Percentiles rank a stretch among this genome's conserved stretches.
phyloP scores from a whole-genome alignment of 2,329 filamentous ascomycete species.

The Diaporthe amygdali region DNA sequence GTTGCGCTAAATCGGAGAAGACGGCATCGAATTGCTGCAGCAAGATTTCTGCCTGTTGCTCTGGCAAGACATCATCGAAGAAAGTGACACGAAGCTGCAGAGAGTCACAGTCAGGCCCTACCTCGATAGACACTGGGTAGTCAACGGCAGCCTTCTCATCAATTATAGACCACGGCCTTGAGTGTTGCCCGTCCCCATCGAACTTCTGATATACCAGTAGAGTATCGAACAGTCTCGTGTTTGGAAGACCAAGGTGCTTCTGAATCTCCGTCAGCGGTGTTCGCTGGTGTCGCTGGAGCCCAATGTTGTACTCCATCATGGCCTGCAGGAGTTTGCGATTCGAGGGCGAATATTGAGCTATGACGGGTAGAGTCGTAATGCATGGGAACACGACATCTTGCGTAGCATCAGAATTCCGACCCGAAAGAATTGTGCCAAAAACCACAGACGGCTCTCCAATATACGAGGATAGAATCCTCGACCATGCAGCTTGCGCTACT shows the following conservation, averaged over 20 bases:
- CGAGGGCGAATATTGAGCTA: constrained; percentile 58
- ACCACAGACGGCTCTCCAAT: constrained; percentile 75
- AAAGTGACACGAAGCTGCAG: constrained; percentile 72
- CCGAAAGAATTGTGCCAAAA: constrained; percentile 83
- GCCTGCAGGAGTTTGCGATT: constrained; percentile 62
- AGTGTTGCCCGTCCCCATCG: constrained; percentile 29
- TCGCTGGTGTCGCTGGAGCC: constrained; percentile 73
- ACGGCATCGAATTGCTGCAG: constrained; percentile 74
- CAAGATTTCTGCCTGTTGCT: constrained; percentile 69
- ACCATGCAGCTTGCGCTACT: constrained; percentile 79
- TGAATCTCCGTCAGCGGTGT: constrained; percentile 75
- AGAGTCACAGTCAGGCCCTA: constrained; percentile 61
- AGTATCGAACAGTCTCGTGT: constrained; percentile 78
- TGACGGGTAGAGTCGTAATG: constrained; percentile 79
- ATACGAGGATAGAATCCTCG: constrained; percentile 75
- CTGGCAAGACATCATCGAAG: constrained; percentile 67
- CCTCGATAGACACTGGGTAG: constrained; percentile 81
- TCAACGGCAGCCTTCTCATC: constrained; percentile 75
- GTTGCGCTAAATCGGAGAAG: constrained; percentile 62
- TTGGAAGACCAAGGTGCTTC: constrained; percentile 69
- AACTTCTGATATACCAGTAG: constrained; percentile 82
- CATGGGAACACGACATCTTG: constrained; percentile 73
- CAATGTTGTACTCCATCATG: constrained; percentile 70
- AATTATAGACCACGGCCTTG: constrained; percentile 61
- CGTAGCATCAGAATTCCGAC: constrained; percentile 67